Base-by-base conservation (phyloP, 345 rosid species). In the Heritiera fomes region DNA sequence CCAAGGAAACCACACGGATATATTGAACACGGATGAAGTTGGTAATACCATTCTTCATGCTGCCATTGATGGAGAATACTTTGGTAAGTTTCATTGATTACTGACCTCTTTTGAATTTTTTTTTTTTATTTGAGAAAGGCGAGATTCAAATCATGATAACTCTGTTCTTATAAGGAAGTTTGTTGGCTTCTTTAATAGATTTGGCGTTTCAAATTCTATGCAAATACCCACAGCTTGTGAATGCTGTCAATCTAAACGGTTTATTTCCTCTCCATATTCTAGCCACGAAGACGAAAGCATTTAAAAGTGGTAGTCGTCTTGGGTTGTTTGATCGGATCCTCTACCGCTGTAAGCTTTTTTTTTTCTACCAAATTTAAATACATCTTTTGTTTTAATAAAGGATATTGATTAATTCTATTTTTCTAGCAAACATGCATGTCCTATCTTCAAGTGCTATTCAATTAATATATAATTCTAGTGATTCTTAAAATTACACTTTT, bases 171-270 rank as follows among this genome's bases (percentile, higher is more conserved):
- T 8, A 8, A 8, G 6, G 40, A 52, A 56, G 11, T 38, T 17
- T 34, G 7, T 52, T 34, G 9, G 6, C 3, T 62, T 23, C 12
- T 8, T 62, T 63, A n/a, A 11, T 70, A 89, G 90, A 82, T 62
- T 81, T 89, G 77, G 89, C 90, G 58, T 87, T 82, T 75, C 88
- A 86, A 55, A 89, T 89, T 23, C 82, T 89, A n/a, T 18, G 53
- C 46, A 7, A 49, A 17, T 74, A 82, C 30, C n/a, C 10, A 40
- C n/a, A 81, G 0, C 81, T 87, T 18, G 85, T 76, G 2, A 76
- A 81, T 49, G 12, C 0, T 8, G 55, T 64, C 64, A 85, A 86
- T 59, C 72, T 58, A 61, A 7, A 32, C 13, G 89, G 88, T 30
- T 55, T 13, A 4, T 56, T 86, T 2, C 90, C 92, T 40, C 87